phyloP scores from a whole-genome alignment of 805 yeast genomes.

The Naumovozyma baii region DNA sequence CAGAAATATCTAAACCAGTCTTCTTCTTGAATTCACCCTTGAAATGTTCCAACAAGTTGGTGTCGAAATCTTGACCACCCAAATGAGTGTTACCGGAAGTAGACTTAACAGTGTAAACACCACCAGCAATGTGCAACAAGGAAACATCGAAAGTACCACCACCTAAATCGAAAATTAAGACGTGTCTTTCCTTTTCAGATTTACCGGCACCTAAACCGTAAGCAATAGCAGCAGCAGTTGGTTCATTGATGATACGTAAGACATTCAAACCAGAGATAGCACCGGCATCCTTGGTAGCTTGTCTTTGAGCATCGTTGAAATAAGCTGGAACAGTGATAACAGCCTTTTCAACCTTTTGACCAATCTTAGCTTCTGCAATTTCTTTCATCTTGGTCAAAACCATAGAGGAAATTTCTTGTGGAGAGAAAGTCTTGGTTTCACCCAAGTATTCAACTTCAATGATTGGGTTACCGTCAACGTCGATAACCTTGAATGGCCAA shows the following conservation, averaged over 20 bases:
- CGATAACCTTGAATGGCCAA: conserved; percentile 71
- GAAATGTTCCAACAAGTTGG: conserved; percentile 88
- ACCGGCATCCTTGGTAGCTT: conserved; percentile 83
- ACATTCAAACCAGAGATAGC: conserved; percentile 88
- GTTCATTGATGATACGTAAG: conserved; percentile 73
- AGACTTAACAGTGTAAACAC: conserved; percentile 93
- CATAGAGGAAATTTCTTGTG: conserved; percentile 70
- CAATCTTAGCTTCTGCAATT: conserved; percentile 68
- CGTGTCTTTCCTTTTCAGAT: conserved; percentile 74
- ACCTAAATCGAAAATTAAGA: conserved; percentile 90
- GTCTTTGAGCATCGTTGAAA: conserved; percentile 73
- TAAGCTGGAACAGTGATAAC: conserved; percentile 74
- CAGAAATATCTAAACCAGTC: conserved; percentile 81
- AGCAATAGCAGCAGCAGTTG: conserved; percentile 81
- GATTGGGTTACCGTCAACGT: conserved; percentile 56
- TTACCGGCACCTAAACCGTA: conserved; percentile 94
- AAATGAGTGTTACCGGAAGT: conserved; percentile 99
- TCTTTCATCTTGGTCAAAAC: conserved; percentile 74
- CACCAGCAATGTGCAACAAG: conserved; percentile 83
- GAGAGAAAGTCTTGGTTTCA: conserved; percentile 59
- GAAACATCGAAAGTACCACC: conserved; percentile 99
- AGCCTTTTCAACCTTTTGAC: conserved; percentile 60
- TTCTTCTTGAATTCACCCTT: conserved; percentile 90
- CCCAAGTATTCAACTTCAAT: conserved; percentile 61
- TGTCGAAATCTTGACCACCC: conserved; percentile 99